Evolutionary conservation across 2,329 filamentous ascomycete species (phyloP), one percentile per base, ranked within the genome.

Genomic region (Ciborinia camelliae): DNA sequence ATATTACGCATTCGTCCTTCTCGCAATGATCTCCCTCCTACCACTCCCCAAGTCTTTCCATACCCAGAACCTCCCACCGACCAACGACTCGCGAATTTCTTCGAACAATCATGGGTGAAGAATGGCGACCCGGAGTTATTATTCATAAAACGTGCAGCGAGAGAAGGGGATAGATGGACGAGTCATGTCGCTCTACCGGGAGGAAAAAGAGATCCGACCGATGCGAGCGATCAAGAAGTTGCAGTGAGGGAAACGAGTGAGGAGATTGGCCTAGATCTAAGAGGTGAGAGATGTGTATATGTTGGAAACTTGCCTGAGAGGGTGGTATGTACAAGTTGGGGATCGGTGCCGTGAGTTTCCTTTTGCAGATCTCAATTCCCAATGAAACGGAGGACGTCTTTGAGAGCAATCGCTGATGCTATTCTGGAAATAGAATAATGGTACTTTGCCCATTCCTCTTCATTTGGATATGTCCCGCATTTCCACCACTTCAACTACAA

Each of bases 401-500:
- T 4, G 3, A 58, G n/a, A 26, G 1, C n/a, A 35, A 47, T 47
- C 30, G n/a, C 55, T 58, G 41, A 58, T 58, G 10, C 41, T 45
- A 18, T n/a, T 14, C 14, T 26, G 23, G 20, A 55, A 69, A 64
- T 68, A 86, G 85, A 10, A 76, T 90, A 30, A 88, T 90, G 85
- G 86, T 90, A 4, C 79, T 90, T 9, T 90, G 86, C 71, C 87
- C 88, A 0, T 89, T 86, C 73, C 80, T 90, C 51, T 90, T 88
- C 74, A 77, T 90, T 30, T 76, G 86, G 63, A 88, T 84, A 3
- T 80, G 79, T 23, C 81, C 82, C 35, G 77, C 81, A 30, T 78
- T 84, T 6, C 85, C 86, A 6, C 75, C 81, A 1, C 78, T 90
- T 47, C 80, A 80, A 53, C 78, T 90, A n/a, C 87, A 90, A 71